phyloP scores from a whole-genome alignment of 208 protist genomes.

The Trypanosomatidae sp. region DNA sequence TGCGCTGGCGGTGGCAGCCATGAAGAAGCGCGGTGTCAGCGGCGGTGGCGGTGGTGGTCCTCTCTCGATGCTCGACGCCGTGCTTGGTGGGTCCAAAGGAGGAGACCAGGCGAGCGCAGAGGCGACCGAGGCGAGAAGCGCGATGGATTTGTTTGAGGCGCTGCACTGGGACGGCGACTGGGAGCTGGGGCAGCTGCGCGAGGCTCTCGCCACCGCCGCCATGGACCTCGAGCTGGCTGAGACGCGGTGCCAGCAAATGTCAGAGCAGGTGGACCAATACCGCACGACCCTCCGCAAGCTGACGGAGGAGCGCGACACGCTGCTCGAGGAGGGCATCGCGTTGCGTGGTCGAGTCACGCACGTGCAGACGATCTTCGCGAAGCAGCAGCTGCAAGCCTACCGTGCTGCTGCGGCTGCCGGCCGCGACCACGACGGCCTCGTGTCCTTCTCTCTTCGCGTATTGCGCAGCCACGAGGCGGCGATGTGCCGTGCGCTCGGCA shows the following conservation, averaged over 20 bases:
- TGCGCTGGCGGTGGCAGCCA: slow-evolving; percentile 67
- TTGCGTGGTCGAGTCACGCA: slow-evolving; percentile 68
- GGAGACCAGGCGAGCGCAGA: no score
- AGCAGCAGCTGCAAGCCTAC: slow-evolving; percentile 85
- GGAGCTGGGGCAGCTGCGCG: slow-evolving; percentile 77
- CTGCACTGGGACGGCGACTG: slow-evolving; percentile 76
- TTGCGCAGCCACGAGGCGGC: slow-evolving; percentile 37
- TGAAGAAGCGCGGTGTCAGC: slow-evolving; percentile 22
- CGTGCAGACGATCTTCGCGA: slow-evolving; percentile 87
- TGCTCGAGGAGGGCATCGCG: slow-evolving; percentile 83
- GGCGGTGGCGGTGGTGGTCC: background rate
- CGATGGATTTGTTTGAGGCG: slow-evolving; percentile 69
- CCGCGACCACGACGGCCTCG: slow-evolving; percentile 29
- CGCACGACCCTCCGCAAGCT: slow-evolving; percentile 35
- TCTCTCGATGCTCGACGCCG: background rate
- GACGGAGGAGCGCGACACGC: slow-evolving; percentile 63
- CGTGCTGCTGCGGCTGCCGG: slow-evolving; percentile 23
- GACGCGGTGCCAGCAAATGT: slow-evolving; percentile 67
- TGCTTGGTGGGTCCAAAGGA: no score
- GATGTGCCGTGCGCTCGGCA: slow-evolving; percentile 38
- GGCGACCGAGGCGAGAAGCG: slow-evolving; percentile 24
- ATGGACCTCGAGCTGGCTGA: slow-evolving; percentile 84
- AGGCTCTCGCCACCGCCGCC: slow-evolving; percentile 76
- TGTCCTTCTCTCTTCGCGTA: slow-evolving; percentile 58
- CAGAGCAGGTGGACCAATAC: slow-evolving; percentile 55